phyloP scores from a whole-genome alignment of 129 eudicot genomes.

The Dittrichia graveolens region DNA sequence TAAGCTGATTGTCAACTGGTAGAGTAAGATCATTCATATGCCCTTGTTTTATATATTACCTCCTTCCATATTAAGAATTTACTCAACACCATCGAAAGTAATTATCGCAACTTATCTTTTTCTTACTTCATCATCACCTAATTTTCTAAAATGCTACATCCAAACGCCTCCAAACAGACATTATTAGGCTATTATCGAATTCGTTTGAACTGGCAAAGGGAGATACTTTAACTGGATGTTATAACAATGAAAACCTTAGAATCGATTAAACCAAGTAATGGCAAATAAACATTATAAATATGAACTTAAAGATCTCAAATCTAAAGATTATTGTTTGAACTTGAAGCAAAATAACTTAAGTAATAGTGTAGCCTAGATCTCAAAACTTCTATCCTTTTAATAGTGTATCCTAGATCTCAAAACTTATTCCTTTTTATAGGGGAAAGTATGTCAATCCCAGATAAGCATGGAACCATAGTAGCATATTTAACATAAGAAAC shows the following conservation, averaged over 20 bases:
- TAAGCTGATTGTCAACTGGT: too few species aligned
- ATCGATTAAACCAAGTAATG: neutral
- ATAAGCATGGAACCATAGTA: neutral
- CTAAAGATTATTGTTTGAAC: neutral
- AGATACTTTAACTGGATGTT: neutral
- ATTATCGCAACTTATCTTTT: too few species aligned
- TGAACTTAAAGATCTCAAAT: conserved; percentile 1
- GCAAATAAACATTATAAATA: neutral
- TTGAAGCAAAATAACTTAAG: neutral
- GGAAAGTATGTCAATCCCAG: neutral
- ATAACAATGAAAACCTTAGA: neutral
- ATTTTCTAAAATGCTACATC: too few species aligned
- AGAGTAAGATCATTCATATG: too few species aligned
- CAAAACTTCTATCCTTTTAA: neutral
- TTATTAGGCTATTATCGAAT: neutral
- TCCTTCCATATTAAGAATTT: too few species aligned
- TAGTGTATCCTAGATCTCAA: conserved; percentile 21
- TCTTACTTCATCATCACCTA: too few species aligned
- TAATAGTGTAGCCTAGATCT: neutral
- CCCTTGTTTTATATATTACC: too few species aligned
- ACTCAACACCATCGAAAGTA: too few species aligned
- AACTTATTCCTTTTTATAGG: neutral
- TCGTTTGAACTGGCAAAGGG: too few species aligned
- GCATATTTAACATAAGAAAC: neutral
- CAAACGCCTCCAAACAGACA: too few species aligned